These are phyloP conservation scores for Ophiosphaerella narmari DNA, from an alignment of 2,329 filamentous ascomycete species.

Conservation along the genomic window DNA sequence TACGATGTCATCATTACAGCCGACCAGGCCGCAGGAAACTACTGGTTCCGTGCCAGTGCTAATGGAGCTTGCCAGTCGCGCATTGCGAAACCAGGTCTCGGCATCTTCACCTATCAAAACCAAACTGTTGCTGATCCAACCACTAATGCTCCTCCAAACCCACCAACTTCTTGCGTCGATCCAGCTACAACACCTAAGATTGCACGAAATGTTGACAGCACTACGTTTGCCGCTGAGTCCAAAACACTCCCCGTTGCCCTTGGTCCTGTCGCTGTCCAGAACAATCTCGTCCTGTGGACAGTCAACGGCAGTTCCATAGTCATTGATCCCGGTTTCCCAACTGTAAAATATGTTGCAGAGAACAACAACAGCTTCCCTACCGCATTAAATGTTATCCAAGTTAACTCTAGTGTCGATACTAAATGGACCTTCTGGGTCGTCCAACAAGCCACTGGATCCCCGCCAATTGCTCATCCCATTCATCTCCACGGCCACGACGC, in stretches of 20 bases:
- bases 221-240: slow-evolving; percentile 28
- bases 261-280: slow-evolving; percentile 32
- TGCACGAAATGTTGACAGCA: slow-evolving; percentile 39
- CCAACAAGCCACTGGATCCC: slow-evolving; percentile 44
- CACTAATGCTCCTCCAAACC: slow-evolving; percentile 24
- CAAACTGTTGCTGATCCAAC: slow-evolving; percentile 43
- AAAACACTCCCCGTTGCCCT: slow-evolving; percentile 35
- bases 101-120: slow-evolving; percentile 47
- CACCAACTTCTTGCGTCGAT: slow-evolving; percentile 42
- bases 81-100: slow-evolving; percentile 35
- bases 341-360: slow-evolving; percentile 50
- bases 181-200: slow-evolving; percentile 43
- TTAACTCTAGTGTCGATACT: slow-evolving; percentile 33
- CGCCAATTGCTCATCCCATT: slow-evolving; percentile 44
- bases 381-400: slow-evolving; percentile 49
- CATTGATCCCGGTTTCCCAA: slow-evolving; percentile 56
- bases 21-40: slow-evolving; percentile 37
- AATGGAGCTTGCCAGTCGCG: slow-evolving; percentile 29
- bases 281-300: slow-evolving; percentile 38
- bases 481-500: slow-evolving; percentile 37
- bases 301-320: slow-evolving; percentile 53
- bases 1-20: slow-evolving; percentile 45
- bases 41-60: slow-evolving; percentile 41
- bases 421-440: slow-evolving; percentile 55
- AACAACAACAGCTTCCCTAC: slow-evolving; percentile 47